Evolutionary conservation across 2,329 filamentous ascomycete genomes (phyloP), one percentile per base, ranked within the genome.

Genomic region (Ramularia endophylla): DNA sequence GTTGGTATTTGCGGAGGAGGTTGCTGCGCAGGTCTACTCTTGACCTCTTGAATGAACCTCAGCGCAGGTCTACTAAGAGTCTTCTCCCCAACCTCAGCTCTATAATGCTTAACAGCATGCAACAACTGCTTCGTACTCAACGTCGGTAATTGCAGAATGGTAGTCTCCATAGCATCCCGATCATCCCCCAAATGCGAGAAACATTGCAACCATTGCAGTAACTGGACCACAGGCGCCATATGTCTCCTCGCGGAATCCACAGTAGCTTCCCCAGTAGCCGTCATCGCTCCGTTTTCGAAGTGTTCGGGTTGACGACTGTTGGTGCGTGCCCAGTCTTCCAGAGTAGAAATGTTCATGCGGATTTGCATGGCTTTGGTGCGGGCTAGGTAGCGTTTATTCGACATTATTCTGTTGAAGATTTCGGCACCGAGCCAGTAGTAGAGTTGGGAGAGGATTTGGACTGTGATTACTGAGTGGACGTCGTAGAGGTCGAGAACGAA

Each of bases 281-380:
- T 84, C 65, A 87, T 89, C 39, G 90, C 89, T 13, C 90, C 90
- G 54, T 88, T 84, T 63, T 98, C 90, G 62, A 87, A 97, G 65
- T 97, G 90, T 60, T 97, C 92, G 1, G 92, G 88, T 53, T 94
- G 83, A 19, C 92, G 80, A 61, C 95, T 97, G 65, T 98, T 98
- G 12, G 79, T 76, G 20, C 90, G 78, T 1, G 92, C 90, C 92
- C 92, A 98, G 59, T 98, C 92, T 64, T 98, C 92, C 15, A 98
- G 71, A 6, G 82, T 83, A 0, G 92, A 97, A 5, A 98, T 81
- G 61, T 98, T 98, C 89, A 98, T 97, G 52, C 92, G 86, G 55
- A 98, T 97, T 63, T 98, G 92, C 92, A 98, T 98, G 3, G 92
- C 92, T 65, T 98, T 98, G 13, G 92, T 98, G 39, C 92, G 78